Evolutionary conservation across 805 yeast species (phyloP), one percentile per base, ranked within the genome.

Genomic region (Candida adriatica): DNA sequence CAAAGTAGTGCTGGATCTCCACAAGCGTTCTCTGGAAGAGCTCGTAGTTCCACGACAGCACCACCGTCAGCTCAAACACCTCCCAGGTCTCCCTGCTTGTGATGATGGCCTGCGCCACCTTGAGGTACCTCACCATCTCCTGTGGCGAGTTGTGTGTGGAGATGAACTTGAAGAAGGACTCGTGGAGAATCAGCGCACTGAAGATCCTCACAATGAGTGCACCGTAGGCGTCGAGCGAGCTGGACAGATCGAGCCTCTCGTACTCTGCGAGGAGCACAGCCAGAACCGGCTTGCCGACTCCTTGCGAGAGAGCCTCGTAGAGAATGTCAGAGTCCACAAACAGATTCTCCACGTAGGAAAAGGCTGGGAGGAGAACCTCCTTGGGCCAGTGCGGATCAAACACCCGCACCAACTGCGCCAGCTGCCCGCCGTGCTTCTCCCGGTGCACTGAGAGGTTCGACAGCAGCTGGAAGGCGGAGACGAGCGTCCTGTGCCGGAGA

Each of bases 1-100:
- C 23, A 35, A 62, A 60, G 33, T 53, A 57, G 1, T 32, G 29
- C 13, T 45, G 43, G 0, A 55, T 39, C 13, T 46, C 45, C 1
- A 25, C 18, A 3, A 49, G 31, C 0, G 53, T 22, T 8, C 35
- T 35, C 28, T 54, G 53, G 22, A 59, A 53, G 13, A 58, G 38
- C 26, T 52, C 53, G 34, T 48, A 56, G 18, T 53, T 50, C 68
- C 68, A 64, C 6, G 61, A 48, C 49, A 64, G 48, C 2, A 64
- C 52, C 11, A 51, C 58, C 0, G 63, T 62, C 4, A 62, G 39
- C 21, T 62, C 56, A 33, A 51, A 56, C 15, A 55, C 56, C 30
- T 58, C 55, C 66, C 66, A 63, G 8, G 39, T 42, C 13, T 52
- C 51, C 24, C 42, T 51, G 34, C 67, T 62, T 2, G 67, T 61